A percentile compares a stretch with the other conserved stretches of the same genome.
Evolutionary conservation across 805 yeast species (phyloP).

Genomic region (Candida andamanensis): DNA sequence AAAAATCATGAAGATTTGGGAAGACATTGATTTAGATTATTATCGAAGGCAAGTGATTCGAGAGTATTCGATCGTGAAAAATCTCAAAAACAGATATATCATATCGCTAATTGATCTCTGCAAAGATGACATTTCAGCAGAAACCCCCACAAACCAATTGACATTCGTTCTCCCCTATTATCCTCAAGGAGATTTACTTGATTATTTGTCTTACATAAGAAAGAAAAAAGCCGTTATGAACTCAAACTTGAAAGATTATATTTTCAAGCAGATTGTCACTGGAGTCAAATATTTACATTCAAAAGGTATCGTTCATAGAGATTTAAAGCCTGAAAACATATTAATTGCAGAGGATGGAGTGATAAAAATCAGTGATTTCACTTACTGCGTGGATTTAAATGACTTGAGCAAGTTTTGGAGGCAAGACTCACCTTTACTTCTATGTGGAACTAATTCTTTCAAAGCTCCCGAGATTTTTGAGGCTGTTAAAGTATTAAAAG

Average conservation of each 20-base stretch:
- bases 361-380: constrained; percentile 47
- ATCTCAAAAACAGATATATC: constrained; percentile 24
- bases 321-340: constrained; percentile 52
- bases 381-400: constrained; percentile 39
- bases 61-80: constrained; percentile 26
- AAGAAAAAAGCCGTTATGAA: constrained; percentile 25
- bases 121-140: neutral
- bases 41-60: constrained; percentile 21
- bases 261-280: constrained; percentile 42
- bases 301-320: constrained; percentile 43
- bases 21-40: constrained; percentile 5
- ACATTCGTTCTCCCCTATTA: constrained; percentile 41
- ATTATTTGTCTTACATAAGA: constrained; percentile 36
- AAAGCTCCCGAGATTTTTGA: constrained; percentile 49
- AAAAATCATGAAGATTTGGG: constrained; percentile 24
- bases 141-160: constrained; percentile 16
- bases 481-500: constrained; percentile 15
- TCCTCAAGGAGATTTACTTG: constrained; percentile 45
- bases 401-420: constrained; percentile 14
- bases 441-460: constrained; percentile 48
- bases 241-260: constrained; percentile 35
- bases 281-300: constrained; percentile 44
- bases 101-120: constrained; percentile 24
- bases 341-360: constrained; percentile 42
- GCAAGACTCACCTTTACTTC: constrained; percentile 10